A percentile compares a stretch with the other conserved stretches of the same genome.
Evolutionary conservation across 805 yeast species (phyloP).

Genomic region (Maudiozyma serrabonitensis): DNA sequence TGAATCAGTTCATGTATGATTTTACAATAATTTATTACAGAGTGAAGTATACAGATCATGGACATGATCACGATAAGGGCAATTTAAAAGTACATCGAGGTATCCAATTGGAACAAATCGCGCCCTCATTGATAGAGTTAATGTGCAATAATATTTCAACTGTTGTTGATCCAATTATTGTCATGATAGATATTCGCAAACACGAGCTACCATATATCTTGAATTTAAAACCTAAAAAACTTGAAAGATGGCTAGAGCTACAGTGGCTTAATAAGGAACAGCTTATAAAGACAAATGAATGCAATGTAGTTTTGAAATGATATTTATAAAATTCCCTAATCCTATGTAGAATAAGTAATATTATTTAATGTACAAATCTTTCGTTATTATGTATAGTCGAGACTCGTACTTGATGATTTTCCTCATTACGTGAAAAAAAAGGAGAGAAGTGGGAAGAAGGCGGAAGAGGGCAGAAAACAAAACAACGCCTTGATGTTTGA

Average conservation of each 20-base stretch:
- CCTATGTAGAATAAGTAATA: too few relatives aligned
- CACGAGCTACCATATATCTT: constrained; percentile 38
- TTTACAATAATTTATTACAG: constrained; percentile 32
- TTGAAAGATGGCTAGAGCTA: constrained; percentile 70
- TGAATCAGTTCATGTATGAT: constrained; percentile 23
- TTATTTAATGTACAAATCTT: too few relatives aligned
- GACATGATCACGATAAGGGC: constrained; percentile 19
- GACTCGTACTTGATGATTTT: not conserved
- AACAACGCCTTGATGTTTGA: too few relatives aligned
- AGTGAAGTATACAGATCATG: constrained; percentile 15
- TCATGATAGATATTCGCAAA: constrained; percentile 38
- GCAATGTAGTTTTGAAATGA: not conserved
- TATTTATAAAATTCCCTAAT: not conserved
- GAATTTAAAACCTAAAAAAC: constrained; percentile 41
- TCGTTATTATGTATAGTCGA: too few relatives aligned
- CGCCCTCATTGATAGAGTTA: constrained; percentile 26
- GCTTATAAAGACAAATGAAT: constrained; percentile 33
- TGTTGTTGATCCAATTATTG: constrained; percentile 22
- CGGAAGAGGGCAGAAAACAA: too few relatives aligned
- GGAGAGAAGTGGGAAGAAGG: not conserved
- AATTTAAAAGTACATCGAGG: constrained; percentile 13
- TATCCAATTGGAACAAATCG: constrained; percentile 24
- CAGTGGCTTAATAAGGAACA: constrained; percentile 66
- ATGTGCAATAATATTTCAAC: not conserved
- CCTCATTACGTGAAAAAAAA: not conserved